Conservation (phyloP, 129 eudicot genomes). For the Smallanthus sonchifolius region DNA sequence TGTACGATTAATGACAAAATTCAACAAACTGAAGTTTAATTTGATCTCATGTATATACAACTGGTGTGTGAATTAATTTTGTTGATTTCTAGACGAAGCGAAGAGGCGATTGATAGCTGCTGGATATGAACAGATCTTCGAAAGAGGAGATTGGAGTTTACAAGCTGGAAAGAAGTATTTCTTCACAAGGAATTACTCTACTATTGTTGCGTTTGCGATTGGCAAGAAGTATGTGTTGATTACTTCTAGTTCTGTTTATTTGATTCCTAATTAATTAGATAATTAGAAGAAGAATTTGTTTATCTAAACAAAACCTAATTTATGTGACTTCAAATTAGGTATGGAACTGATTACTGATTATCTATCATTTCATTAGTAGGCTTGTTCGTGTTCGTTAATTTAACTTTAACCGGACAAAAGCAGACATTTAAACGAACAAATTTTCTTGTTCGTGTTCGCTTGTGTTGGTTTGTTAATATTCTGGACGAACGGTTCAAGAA, state of each 20-base stretch:
- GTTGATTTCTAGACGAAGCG: constrained; percentile 59
- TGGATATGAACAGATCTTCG: constrained; percentile 77
- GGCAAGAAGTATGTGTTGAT: constrained; percentile 66
- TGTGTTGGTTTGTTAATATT: too few species aligned
- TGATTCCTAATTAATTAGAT: background rate
- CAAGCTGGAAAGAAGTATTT: constrained; percentile 84
- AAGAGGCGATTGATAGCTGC: constrained; percentile 67
- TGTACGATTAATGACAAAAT: background rate
- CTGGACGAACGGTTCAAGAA: too few species aligned
- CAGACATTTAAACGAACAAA: too few species aligned
- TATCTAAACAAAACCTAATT: too few species aligned
- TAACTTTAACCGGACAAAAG: too few species aligned
- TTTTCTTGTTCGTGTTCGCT: too few species aligned
- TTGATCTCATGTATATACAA: background rate
- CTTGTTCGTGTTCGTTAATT: too few species aligned
- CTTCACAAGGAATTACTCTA: constrained; percentile 92
- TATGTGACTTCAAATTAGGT: too few species aligned
- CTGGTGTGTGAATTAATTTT: background rate
- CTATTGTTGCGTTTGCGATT: constrained; percentile 93
- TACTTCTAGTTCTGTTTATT: background rate
- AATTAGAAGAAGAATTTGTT: background rate
- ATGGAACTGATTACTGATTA: too few species aligned
- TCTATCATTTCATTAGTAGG: too few species aligned
- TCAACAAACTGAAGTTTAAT: background rate
- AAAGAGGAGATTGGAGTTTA: constrained; percentile 76